Conservation (phyloP, 2,329 filamentous ascomycete genomes). For the Colletotrichum melonis region DNA sequence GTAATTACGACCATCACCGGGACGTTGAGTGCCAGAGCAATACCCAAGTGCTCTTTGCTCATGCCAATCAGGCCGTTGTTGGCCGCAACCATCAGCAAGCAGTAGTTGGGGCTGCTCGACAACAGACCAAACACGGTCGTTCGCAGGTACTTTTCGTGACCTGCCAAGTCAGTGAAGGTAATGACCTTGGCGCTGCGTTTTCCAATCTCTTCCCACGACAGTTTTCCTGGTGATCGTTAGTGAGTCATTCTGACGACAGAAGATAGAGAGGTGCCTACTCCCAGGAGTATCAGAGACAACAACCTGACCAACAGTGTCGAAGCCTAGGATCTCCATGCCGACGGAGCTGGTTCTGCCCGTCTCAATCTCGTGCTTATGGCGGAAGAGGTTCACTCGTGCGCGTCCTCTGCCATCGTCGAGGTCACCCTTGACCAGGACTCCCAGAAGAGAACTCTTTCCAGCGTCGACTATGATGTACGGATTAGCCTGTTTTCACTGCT, state of each 20-base stretch:
- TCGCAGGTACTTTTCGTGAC: conserved; percentile 93
- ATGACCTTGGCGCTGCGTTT: conserved; percentile 96
- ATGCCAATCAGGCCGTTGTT: conserved; percentile 98
- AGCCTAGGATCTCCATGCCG: conserved; percentile 99
- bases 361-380: conserved; percentile 98
- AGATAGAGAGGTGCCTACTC: conserved; percentile 63
- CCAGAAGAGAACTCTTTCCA: conserved; percentile 95
- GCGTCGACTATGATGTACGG: conserved; percentile 79
- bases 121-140: conserved; percentile 97
- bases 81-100: conserved; percentile 96
- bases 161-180: conserved; percentile 93
- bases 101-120: conserved; percentile 96
- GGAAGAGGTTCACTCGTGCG: conserved; percentile 93
- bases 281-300: conserved; percentile 85
- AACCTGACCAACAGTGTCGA: conserved; percentile 87
- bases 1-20: conserved; percentile 98
- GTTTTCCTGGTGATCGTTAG: conserved; percentile 54
- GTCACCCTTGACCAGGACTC: conserved; percentile 93
- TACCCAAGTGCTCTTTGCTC: conserved; percentile 97
- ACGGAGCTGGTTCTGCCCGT: conserved; percentile 95
- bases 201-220: conserved; percentile 98
- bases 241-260: neutral
- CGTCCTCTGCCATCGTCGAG: conserved; percentile 95
- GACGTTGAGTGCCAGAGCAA: conserved; percentile 93
- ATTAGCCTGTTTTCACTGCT: neutral